phyloP scores from a whole-genome alignment of 1,139 yeast genomes.

The Candida freyschussii region DNA sequence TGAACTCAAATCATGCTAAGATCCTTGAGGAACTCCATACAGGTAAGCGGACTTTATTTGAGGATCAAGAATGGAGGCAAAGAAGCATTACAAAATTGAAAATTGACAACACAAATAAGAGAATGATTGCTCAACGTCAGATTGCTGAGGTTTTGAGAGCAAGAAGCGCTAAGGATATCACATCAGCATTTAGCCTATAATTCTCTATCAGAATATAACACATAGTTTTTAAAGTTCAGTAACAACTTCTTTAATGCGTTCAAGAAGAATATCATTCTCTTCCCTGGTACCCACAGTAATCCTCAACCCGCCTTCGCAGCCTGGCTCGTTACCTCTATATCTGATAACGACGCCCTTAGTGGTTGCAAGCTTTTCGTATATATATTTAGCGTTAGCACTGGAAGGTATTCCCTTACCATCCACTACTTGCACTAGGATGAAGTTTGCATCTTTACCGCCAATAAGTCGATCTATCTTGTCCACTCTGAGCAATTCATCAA shows the following conservation, averaged over 20 bases:
- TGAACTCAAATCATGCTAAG: conserved; percentile 19
- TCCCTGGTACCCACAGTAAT: conserved; percentile 78
- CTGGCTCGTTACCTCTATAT: conserved; percentile 84
- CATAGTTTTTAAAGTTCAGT: conserved; percentile 26
- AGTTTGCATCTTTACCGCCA: conserved; percentile 90
- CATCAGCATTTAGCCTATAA: conserved; percentile 4
- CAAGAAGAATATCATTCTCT: conserved; percentile 59
- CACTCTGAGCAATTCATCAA: conserved; percentile 47
- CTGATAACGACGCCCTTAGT: conserved; percentile 77
- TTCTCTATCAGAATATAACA: conserved; percentile 1
- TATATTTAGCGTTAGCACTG: conserved; percentile 47
- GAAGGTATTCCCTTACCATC: conserved; percentile 54
- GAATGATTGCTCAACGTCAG: conserved; percentile 23
- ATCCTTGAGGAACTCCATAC: conserved; percentile 13
- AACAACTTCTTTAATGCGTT: conserved; percentile 42
- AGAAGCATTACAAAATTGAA: conserved; percentile 18
- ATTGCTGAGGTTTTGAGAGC: conserved; percentile 25
- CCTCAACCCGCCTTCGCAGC: conserved; percentile 83
- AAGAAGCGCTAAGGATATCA: conserved; percentile 15
- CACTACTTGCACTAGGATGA: conserved; percentile 66
- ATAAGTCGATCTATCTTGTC: conserved; percentile 66
- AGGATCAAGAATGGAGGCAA: conserved; percentile 4
- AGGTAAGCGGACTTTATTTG: conserved; percentile 5
- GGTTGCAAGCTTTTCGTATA: conserved; percentile 68
- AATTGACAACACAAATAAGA: conserved; percentile 26